Base-by-base conservation (phyloP, 1,284 basidiomycete genomes). In the Leccinum huronense region DNA sequence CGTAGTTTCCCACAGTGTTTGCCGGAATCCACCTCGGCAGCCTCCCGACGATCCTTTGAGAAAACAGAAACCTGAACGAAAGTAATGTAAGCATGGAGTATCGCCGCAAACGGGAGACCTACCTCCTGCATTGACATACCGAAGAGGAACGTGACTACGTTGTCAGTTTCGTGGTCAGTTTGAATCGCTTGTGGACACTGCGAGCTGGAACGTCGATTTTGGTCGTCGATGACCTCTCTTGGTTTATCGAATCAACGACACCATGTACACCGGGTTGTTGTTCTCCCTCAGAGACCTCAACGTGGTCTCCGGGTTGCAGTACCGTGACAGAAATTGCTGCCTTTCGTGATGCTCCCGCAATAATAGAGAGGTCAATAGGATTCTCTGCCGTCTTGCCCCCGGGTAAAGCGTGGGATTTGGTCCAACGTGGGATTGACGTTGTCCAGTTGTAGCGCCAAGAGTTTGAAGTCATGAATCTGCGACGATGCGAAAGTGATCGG, bases 251-350 rank as follows among this genome's bases (percentile, higher is more conserved):
- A 66, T 96, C 93, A 36, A 99, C 93, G 3, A 93, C 84, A 27
- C 23, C 23, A 27, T 27, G 23, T 27, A 27, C 23, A 27, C 23
- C 23, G 23, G 23, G 23, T 27, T 27, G 23, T 75, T 98, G 95
- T 77, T 98, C 96, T 51, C 97, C 97, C 76, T 98, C 96, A 70
- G 95, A 95, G 36, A 99, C 95, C 75, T 99, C 97, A 61, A 99
- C 89, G 70, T 97, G 93, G 78, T 99, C 97, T 64, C 97, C 97
- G 0, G 97, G 97, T 73, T 97, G 95, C n/a, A 99, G 80, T 5
- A 95, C 23, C 23, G 23, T 27, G 23, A 27, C 92, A 9, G 90
- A 86, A 42, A 95, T 90, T 7, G 93, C 91, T 2, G 92, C 91
- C 74, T 94, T 94, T 58, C 90, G 83, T 8, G 93, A 91, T 1